Conservation (phyloP, 108 stramenopile species). For the Nannochloropsis salina region DNA sequence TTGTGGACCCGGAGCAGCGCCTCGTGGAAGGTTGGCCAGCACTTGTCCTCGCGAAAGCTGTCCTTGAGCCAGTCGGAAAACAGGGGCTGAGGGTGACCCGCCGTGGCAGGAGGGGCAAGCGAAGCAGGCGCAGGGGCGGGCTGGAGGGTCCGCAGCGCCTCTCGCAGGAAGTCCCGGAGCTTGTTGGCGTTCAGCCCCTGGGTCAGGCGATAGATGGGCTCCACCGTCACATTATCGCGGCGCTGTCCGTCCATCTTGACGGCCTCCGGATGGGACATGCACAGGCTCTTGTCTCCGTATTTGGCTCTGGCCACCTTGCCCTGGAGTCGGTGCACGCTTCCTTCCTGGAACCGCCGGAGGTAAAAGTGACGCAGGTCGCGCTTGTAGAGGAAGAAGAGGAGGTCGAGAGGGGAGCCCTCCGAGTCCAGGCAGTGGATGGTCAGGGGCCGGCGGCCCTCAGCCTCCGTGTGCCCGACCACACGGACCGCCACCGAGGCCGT, state of each 20-base stretch:
- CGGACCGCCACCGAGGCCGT: slow-evolving; percentile 28
- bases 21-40: neutral
- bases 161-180: neutral
- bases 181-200: neutral
- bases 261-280: slow-evolving; percentile 16
- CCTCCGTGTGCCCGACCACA: neutral
- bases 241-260: neutral
- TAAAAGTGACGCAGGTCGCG: neutral
- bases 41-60: neutral
- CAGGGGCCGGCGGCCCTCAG: neutral
- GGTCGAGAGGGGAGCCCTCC: neutral
- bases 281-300: neutral
- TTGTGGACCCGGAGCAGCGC: neutral
- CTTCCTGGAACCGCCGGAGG: neutral
- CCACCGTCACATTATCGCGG: neutral
- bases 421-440: neutral
- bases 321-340: neutral
- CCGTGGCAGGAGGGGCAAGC: neutral
- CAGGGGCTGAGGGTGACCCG: neutral
- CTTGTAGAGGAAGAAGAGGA: slow-evolving; percentile 6
- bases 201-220: neutral
- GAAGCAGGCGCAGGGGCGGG: neutral
- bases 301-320: neutral
- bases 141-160: neutral
- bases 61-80: neutral